Base-by-base conservation (phyloP, 257 asterid species). In the Cinchona pubescens region DNA sequence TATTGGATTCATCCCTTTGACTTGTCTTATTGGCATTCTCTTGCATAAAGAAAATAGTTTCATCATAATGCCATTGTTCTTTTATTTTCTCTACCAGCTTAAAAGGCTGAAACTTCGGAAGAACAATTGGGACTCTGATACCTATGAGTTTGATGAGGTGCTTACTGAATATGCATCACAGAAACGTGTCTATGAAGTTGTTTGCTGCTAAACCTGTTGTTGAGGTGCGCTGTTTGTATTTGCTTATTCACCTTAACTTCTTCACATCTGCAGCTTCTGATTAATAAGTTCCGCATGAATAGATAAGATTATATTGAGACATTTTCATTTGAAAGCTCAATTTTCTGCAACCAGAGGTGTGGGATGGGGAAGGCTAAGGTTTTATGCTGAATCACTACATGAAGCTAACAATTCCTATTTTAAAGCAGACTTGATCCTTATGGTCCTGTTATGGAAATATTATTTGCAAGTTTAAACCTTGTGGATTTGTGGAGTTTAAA, bases 181-280 rank as follows among this genome's bases (percentile, higher is more conserved):
- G 78, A 95, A 92, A 83, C 98, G 99, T 69, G 98, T 95, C 73
- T 95, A 95, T 55, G 99, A 92, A 88, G 94, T 93, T 72, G 99
- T 95, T 93, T 72, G 99, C 92, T 73, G 99, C 99, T 73, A 95
- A 95, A 79, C 99, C 99, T 86, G 99, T 95, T 48, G 99, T 92
- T 18, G 99, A 95, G 98, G 99, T 95, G 75, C 35, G 88, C 82
- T 67, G 48, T 70, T 42, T 78, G 62, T 71, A 49, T 53, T 14
- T 69, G 38, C 34, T 72, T 40, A 49, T 40, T 37, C 38, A 8
- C 65, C 43, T 27, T 11, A 40, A 9, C 35, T 60, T 15, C 58
- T 23, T 25, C 43, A 9, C 40, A 40, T 45, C 51, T 19, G 66
- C 46, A 67, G 49, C n/a, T 55, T n/a, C 29, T 67, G 56, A 43